Base-by-base conservation (phyloP, 371 early-diverging fungal genomes). In the Lichtheimia corymbifera region DNA sequence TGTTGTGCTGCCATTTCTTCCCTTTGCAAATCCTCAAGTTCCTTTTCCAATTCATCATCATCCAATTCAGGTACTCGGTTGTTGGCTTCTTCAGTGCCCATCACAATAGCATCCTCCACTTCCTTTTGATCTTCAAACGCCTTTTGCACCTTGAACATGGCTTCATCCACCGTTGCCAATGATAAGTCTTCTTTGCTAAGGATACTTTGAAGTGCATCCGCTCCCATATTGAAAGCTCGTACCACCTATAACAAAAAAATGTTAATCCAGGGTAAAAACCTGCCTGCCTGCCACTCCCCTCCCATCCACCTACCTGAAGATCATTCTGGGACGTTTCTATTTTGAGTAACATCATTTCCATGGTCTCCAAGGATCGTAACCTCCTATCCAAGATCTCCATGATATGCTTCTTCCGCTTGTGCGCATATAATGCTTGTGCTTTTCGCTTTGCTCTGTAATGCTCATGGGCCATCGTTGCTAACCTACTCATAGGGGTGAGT, bases 321-420 rank as follows among this genome's bases (percentile, higher is more conserved):
- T 86, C 84, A 42, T 79, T 81, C 44, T 83, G 74, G 3, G 84
- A 79, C 7, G 70, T 59, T 56, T 83, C 79, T 41, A 86, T 80
- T 58, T 82, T 85, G 45, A 77, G 57, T 14, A 86, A 25, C 22
- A 86, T 71, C 2, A 64, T 73, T 53, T 86, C 84, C 70, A 86
- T 76, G 2, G 83, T 84, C 35, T 79, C 83, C 18, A 85, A 63
- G n/a, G 82, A 82, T 11, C 53, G 57, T 18, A 85, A 43, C 11
- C 85, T 66, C 51, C 76, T 74, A 20, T 75, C 74, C 5, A 83
- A 51, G n/a, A 85, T 53, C 7, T 67, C 55, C 42, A 75, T 67
- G 12, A 82, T 28, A 2, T 65, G 63, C 30, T 82, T 83, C 62
- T 74, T 77, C 49, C 70, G 66, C 27, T 74, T 80, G 3, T 83